Evolutionary conservation across 768 basidiomycete genomes (phyloP).

Genomic region (Amanita molliuscula): DNA sequence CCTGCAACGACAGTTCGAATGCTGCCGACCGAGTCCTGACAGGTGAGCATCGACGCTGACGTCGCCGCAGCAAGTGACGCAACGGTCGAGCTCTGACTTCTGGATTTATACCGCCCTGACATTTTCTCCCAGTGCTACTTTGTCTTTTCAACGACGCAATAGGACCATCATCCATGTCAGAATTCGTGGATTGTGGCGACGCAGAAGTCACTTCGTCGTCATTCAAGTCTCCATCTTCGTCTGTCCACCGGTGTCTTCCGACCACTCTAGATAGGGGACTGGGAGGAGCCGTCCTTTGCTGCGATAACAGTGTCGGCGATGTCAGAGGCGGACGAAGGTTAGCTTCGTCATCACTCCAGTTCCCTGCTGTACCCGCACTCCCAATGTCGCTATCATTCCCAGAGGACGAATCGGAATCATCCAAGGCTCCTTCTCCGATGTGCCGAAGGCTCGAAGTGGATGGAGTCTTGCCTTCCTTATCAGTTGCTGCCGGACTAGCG

Average conservation of each 20-base stretch:
- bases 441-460: conserved; percentile 39
- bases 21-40: conserved; percentile 54
- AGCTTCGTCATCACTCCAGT: conserved; percentile 26
- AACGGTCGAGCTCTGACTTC: conserved; percentile 61
- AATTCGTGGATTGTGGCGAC: conserved; percentile 58
- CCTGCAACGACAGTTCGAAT: conserved; percentile 60
- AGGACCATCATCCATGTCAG: conserved; percentile 38
- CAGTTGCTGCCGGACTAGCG: conserved; percentile 31
- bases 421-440: conserved; percentile 68
- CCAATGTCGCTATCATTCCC: conserved; percentile 24
- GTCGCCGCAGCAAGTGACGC: conserved; percentile 41
- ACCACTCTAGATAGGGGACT: conserved; percentile 59
- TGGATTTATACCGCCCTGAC: conserved; percentile 24
- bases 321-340: conserved; percentile 16
- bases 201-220: conserved; percentile 47
- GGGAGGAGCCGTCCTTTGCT: conserved; percentile 32
- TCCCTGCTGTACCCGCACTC: conserved; percentile 18
- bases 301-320: conserved; percentile 23
- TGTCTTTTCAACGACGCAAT: conserved; percentile 20
- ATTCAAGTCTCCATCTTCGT: conserved; percentile 31
- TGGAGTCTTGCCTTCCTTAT: conserved; percentile 3
- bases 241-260: conserved; percentile 43
- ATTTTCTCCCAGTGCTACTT: conserved; percentile 23
- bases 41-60: conserved; percentile 12
- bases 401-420: conserved; percentile 64